phyloP scores from a whole-genome alignment of 805 yeast genomes.

The Candida michaelii region DNA sequence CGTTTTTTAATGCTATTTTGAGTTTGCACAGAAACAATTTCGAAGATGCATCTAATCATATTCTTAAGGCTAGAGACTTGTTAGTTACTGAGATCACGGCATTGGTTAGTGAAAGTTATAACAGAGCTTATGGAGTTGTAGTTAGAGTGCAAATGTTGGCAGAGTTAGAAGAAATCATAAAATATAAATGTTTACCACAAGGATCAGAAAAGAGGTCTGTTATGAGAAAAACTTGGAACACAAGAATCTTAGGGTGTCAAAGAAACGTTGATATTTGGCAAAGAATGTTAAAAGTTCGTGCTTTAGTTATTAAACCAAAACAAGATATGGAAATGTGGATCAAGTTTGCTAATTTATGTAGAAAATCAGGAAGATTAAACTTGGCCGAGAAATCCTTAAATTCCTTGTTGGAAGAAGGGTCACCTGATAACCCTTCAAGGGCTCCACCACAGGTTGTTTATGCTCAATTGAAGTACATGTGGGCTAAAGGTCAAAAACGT shows the following conservation, averaged over 20 bases:
- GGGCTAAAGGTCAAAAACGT: slow-evolving; percentile 89
- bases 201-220: slow-evolving; percentile 75
- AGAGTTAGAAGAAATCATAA: slow-evolving; percentile 91
- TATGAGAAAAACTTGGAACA: slow-evolving; percentile 92
- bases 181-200: slow-evolving; percentile 81
- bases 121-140: slow-evolving; percentile 94
- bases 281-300: slow-evolving; percentile 87
- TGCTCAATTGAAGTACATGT: slow-evolving; percentile 93
- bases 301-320: slow-evolving; percentile 89
- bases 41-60: slow-evolving; percentile 75
- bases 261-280: slow-evolving; percentile 99
- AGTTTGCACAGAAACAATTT: slow-evolving; percentile 84
- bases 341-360: slow-evolving; percentile 92
- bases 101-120: slow-evolving; percentile 90
- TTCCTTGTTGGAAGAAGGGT: slow-evolving; percentile 72
- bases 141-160: slow-evolving; percentile 97
- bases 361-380: slow-evolving; percentile 90
- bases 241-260: slow-evolving; percentile 89
- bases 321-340: slow-evolving; percentile 98
- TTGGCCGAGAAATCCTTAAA: slow-evolving; percentile 90
- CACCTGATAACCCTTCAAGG: slow-evolving; percentile 60
- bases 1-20: slow-evolving; percentile 90
- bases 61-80: slow-evolving; percentile 80
- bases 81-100: slow-evolving; percentile 93
- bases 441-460: slow-evolving; percentile 97